Conservation (phyloP, 2,329 filamentous ascomycete genomes). For the Monosporascus sp. region DNA sequence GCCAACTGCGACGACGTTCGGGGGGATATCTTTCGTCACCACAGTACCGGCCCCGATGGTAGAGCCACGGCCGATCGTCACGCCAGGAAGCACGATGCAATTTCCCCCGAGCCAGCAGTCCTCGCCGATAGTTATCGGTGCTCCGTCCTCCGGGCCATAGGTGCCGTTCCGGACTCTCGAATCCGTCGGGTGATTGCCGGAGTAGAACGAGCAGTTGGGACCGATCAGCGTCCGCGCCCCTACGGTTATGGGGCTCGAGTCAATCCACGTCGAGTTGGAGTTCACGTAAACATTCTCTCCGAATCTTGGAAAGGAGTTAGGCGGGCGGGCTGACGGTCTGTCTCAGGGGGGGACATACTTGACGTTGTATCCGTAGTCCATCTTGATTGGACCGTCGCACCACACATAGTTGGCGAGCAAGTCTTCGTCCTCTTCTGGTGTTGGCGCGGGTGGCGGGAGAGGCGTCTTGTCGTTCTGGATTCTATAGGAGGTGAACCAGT, state of each 20-base stretch:
- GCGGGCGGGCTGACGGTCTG: background rate
- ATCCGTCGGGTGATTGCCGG: conserved; percentile 72
- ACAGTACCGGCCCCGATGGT: conserved; percentile 78
- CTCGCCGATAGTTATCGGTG: conserved; percentile 68
- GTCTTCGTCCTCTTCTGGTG: conserved; percentile 58
- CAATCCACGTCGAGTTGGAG: conserved; percentile 68
- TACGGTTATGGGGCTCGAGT: conserved; percentile 69
- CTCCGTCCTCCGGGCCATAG: conserved; percentile 68
- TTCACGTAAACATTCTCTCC: conserved; percentile 71
- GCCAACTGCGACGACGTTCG: conserved; percentile 58
- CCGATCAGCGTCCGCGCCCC: conserved; percentile 74
- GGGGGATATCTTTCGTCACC: conserved; percentile 71
- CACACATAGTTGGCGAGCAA: conserved; percentile 61
- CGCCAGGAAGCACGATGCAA: conserved; percentile 65
- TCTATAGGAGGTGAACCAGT: conserved; percentile 33
- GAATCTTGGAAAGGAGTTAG: conserved; percentile 34
- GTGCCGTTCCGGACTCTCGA: conserved; percentile 68
- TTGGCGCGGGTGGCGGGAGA: conserved; percentile 54
- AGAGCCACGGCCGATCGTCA: conserved; percentile 69
- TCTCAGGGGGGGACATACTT: conserved; percentile 31
- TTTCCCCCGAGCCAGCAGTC: conserved; percentile 79
- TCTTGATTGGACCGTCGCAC: conserved; percentile 63
- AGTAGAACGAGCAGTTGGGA: conserved; percentile 72
- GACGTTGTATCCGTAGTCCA: conserved; percentile 77
- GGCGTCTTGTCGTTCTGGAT: conserved; percentile 57